phyloP scores from a whole-genome alignment of 768 basidiomycete species.

The Lepiota venenata region DNA sequence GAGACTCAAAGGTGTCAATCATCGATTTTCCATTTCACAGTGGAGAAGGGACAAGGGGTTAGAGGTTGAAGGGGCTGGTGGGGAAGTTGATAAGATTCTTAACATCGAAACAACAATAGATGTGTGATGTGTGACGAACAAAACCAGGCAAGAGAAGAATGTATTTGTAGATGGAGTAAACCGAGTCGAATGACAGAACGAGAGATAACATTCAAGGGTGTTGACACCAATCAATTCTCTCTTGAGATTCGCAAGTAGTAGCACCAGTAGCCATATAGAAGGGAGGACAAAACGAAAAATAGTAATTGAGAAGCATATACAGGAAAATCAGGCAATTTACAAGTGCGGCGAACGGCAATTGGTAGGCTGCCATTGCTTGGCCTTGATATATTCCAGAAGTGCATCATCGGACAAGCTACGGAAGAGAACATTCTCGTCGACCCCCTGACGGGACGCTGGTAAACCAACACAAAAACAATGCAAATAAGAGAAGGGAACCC shows the following conservation, averaged over 20 bases:
- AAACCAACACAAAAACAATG: neutral
- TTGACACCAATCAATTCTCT: too few relatives aligned
- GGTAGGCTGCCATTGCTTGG: constrained; percentile 55
- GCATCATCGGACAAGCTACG: constrained; percentile 45
- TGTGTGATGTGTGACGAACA: constrained; percentile 24
- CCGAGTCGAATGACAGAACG: neutral
- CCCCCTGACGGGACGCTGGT: constrained; percentile 24
- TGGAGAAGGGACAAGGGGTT: constrained; percentile 43
- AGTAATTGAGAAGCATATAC: constrained; percentile 6
- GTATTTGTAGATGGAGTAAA: neutral
- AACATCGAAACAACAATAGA: constrained; percentile 32
- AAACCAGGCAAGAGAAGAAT: neutral
- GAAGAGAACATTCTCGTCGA: constrained; percentile 45
- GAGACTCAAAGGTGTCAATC: constrained; percentile 82
- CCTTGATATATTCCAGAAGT: constrained; percentile 45
- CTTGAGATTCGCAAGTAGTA: too few relatives aligned
- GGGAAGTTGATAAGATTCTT: constrained; percentile 16
- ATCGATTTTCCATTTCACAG: constrained; percentile 70
- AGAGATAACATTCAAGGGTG: neutral
- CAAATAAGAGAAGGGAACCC: constrained; percentile 15
- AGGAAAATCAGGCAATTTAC: constrained; percentile 16
- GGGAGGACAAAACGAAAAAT: constrained; percentile 11
- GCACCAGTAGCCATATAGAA: neutral
- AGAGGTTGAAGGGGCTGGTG: constrained; percentile 5
- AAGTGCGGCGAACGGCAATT: constrained; percentile 27